Evolutionary conservation across 331 rosid genomes (phyloP).

Genomic region (Dryas integrifolia): DNA sequence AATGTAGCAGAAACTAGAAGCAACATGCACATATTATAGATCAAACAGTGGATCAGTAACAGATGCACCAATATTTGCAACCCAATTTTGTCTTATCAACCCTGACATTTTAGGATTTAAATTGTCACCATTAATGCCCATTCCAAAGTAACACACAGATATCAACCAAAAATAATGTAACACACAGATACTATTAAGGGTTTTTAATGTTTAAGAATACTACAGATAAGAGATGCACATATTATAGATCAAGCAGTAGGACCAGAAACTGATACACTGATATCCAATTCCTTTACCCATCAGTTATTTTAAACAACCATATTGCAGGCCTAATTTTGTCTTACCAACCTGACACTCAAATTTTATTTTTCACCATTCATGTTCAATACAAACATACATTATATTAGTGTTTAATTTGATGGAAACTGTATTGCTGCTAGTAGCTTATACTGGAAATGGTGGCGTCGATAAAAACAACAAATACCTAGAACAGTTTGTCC

Average conservation of each 20-base stretch:
- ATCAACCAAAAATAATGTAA: too few relatives aligned
- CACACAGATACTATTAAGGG: too few relatives aligned
- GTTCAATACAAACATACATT: not conserved
- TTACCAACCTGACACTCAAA: not conserved
- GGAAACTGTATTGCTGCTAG: slow-evolving; percentile 3
- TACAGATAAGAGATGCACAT: not conserved
- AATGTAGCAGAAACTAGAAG: not conserved
- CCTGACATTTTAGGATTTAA: too few relatives aligned
- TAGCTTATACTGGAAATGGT: slow-evolving; percentile 23
- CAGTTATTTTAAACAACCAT: not conserved
- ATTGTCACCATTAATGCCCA: too few relatives aligned
- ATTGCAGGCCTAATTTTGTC: not conserved
- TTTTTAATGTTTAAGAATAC: not conserved
- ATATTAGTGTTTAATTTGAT: slow-evolving; percentile 16
- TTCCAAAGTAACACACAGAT: too few relatives aligned
- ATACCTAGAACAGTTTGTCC: not conserved
- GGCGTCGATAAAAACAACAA: not conserved
- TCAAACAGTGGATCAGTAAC: too few relatives aligned
- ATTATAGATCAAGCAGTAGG: not conserved
- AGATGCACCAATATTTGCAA: too few relatives aligned
- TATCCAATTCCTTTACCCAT: not conserved
- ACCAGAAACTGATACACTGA: not conserved
- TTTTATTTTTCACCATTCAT: not conserved
- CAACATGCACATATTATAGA: too few relatives aligned
- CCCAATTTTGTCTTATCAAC: too few relatives aligned